Evolutionary conservation across 306 rosid species (phyloP), one percentile per base, ranked within the genome.

Genomic region (Rosa chinensis): DNA sequence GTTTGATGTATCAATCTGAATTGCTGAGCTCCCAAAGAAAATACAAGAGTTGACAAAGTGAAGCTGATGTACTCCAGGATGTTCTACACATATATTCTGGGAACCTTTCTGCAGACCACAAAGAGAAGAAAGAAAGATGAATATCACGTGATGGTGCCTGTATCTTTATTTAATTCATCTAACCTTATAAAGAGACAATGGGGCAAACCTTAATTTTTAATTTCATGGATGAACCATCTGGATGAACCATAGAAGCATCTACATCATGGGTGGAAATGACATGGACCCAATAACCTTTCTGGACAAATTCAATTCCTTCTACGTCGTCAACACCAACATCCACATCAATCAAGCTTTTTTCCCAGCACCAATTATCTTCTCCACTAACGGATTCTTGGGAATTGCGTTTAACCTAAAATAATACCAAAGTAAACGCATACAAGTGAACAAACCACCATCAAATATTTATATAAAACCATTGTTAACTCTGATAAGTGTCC

Each of bases 321-420:
- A 93, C 79, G 79, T 90, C 97, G 66, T 91, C 98, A 52, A 87
- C 89, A 59, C 98, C 98, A 84, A 90, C 87, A 81, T 87, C 87
- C 75, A 93, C 82, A 79, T 93, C 92, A 74, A 91, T 70, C 78
- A 73, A 88, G 86, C 87, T 91, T 77, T 82, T 87, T 81, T 91
- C 89, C 99, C 99, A 96, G 89, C 99, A 96, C 99, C 99, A 96
- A 76, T 88, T 87, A 87, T 96, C 98, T 86, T 90, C 81, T 23
- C 71, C 66, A 44, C 82, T 66, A 67, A 66, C 67, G 69, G 86
- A 71, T 76, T 87, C 89, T 43, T 71, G 84, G 52, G 94, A 84
- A 49, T 84, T 79, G 74, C 83, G 96, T 67, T 84, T 90, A 80
- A 90, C 98, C 99, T 95, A 88, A 81, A 75, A 70, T 40, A 81